phyloP scores from a whole-genome alignment of 1,284 basidiomycete species.

The Puccinia brachypodii region DNA sequence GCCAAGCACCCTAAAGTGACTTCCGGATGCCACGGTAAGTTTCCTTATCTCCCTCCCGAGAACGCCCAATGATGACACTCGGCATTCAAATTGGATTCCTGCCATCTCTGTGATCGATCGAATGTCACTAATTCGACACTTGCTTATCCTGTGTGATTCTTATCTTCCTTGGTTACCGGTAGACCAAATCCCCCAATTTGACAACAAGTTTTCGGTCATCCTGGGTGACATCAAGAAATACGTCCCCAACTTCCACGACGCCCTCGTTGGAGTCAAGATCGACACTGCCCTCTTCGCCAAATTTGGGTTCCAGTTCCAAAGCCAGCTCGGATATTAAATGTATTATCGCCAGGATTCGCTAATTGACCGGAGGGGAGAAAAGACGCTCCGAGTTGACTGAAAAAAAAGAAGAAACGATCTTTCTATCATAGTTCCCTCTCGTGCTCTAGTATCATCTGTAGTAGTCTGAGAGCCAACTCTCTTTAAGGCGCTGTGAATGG shows the following conservation, averaged over 20 bases:
- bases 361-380: not conserved
- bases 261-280: not conserved
- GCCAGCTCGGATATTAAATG: not conserved
- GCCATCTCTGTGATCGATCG: not conserved
- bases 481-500: not conserved
- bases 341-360: not conserved
- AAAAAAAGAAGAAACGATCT: not conserved
- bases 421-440: not conserved
- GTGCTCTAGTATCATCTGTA: slow-evolving; percentile 3
- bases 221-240: not conserved
- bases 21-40: not conserved
- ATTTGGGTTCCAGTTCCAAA: not conserved
- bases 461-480: not conserved
- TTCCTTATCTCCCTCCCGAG: not conserved
- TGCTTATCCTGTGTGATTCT: not conserved
- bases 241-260: not conserved
- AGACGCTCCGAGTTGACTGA: not conserved
- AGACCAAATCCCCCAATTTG: not conserved
- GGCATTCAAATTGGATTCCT: not conserved
- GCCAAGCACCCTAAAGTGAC: not conserved
- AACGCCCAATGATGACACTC: not conserved
- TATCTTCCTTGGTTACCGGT: not conserved
- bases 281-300: not conserved
- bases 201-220: not conserved
- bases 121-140: too few species aligned